Conservation (phyloP, 202 grass and related monocot species). For the Zizania palustris region DNA sequence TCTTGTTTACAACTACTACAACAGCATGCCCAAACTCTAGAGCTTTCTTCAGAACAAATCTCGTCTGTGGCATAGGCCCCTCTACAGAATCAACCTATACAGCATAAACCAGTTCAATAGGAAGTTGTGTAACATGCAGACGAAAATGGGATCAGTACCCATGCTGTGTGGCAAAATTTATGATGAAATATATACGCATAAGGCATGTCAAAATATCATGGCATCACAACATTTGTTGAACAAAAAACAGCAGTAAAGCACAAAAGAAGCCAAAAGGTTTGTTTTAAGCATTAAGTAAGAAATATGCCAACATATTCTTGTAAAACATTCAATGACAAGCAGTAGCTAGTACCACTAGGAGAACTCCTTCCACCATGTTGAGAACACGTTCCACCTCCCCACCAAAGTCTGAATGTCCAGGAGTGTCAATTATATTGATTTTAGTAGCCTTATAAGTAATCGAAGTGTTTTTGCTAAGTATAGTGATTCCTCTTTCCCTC, state of each 20-base stretch:
- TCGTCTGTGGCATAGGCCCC: constrained; percentile 98
- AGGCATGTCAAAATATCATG: not conserved
- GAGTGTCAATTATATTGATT: constrained; percentile 98
- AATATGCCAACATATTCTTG: not conserved
- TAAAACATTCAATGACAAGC: constrained; percentile 7
- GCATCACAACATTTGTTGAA: not conserved
- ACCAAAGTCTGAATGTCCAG: constrained; percentile 96
- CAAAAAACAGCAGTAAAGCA: constrained; percentile 24
- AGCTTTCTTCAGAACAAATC: constrained; percentile 99
- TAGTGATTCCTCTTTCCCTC: constrained; percentile 95
- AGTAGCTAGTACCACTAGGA: constrained; percentile 78
- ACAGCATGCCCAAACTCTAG: constrained; percentile 98
- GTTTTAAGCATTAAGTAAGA: constrained; percentile 30
- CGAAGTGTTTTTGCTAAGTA: constrained; percentile 99
- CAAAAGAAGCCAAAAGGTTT: constrained; percentile 15
- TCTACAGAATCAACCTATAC: constrained; percentile 95
- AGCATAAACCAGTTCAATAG: constrained; percentile 37
- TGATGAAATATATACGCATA: constrained; percentile 4
- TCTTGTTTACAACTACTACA: constrained; percentile 98
- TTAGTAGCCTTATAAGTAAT: constrained; percentile 97
- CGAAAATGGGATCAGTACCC: constrained; percentile 19
- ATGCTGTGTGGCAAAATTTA: not conserved
- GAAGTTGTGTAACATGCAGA: constrained; percentile 22
- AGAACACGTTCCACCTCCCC: constrained; percentile 96
- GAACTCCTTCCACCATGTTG: constrained; percentile 99